Conservation (phyloP, 2,329 filamentous ascomycete genomes). For the Hortaea werneckii region DNA sequence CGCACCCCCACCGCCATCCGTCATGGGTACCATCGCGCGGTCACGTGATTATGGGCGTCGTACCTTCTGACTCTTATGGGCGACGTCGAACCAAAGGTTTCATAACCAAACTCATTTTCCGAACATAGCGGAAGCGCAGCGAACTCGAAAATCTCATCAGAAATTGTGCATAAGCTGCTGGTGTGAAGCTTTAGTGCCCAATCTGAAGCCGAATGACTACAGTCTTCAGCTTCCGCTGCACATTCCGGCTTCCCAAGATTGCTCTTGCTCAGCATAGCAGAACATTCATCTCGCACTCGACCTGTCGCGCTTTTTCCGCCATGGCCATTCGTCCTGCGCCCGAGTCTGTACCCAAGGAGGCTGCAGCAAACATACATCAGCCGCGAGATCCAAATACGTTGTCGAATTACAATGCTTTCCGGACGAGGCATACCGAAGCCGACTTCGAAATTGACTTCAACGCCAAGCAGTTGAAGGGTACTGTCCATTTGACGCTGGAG, state of each 20-base stretch:
- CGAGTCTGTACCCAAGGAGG: slow-evolving; percentile 15
- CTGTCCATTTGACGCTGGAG: slow-evolving; percentile 65
- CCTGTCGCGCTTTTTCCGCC: slow-evolving; percentile 1
- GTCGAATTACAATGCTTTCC: slow-evolving; percentile 83
- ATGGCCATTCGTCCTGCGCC: slow-evolving; percentile 20
- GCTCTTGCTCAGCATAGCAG: too few relatives aligned
- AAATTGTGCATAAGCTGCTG: too few relatives aligned
- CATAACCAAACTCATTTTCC: too few relatives aligned
- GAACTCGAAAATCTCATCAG: too few relatives aligned
- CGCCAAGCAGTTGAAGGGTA: slow-evolving; percentile 64
- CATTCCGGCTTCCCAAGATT: background rate
- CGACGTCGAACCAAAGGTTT: too few relatives aligned
- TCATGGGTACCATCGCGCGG: background rate
- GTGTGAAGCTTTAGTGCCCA: background rate
- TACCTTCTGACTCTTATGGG: background rate
- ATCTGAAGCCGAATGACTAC: background rate
- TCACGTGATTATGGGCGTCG: background rate
- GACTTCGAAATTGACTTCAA: slow-evolving; percentile 78
- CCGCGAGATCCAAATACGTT: slow-evolving; percentile 70
- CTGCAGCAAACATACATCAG: slow-evolving; percentile 23
- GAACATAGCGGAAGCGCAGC: too few relatives aligned
- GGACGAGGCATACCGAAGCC: slow-evolving; percentile 71
- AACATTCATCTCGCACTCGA: too few relatives aligned
- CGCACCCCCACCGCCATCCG: background rate
- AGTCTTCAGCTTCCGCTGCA: background rate